phyloP scores from a whole-genome alignment of 176 grass and related monocot genomes.

The Triticum urartu region DNA sequence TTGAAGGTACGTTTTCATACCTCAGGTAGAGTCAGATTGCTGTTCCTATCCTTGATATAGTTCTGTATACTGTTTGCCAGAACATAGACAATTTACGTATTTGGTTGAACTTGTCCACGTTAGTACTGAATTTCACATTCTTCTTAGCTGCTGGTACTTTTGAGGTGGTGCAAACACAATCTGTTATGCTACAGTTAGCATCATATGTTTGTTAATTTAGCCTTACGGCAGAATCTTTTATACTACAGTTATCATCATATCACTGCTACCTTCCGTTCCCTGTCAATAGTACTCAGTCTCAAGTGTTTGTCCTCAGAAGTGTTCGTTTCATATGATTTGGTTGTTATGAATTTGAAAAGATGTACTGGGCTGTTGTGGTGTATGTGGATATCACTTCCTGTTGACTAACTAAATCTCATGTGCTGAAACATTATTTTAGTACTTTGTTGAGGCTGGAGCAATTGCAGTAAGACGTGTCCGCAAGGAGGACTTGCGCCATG shows the following conservation, averaged over 20 bases:
- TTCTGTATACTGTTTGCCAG: background rate
- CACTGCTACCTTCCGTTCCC: background rate
- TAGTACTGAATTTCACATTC: background rate
- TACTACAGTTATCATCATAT: background rate
- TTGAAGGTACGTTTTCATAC: slow-evolving; percentile 59
- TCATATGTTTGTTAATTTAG: background rate
- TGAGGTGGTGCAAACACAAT: background rate
- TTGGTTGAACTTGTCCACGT: background rate
- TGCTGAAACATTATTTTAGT: slow-evolving; percentile 43
- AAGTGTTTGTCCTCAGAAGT: background rate
- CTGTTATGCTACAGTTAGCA: background rate
- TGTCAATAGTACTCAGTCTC: background rate
- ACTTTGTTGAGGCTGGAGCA: slow-evolving; percentile 88
- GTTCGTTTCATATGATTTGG: background rate
- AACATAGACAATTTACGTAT: background rate
- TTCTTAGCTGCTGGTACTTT: slow-evolving; percentile 11
- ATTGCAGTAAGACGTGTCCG: slow-evolving; percentile 94
- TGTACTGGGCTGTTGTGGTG: background rate
- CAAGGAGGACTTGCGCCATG: slow-evolving; percentile 91
- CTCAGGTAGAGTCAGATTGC: background rate
- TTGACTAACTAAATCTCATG: slow-evolving; percentile 18
- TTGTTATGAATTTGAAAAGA: background rate
- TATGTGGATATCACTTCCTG: background rate
- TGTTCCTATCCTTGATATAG: background rate
- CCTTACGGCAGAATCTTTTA: background rate